phyloP scores from a whole-genome alignment of 2,329 filamentous ascomycete genomes.

The Thelonectria blattea region DNA sequence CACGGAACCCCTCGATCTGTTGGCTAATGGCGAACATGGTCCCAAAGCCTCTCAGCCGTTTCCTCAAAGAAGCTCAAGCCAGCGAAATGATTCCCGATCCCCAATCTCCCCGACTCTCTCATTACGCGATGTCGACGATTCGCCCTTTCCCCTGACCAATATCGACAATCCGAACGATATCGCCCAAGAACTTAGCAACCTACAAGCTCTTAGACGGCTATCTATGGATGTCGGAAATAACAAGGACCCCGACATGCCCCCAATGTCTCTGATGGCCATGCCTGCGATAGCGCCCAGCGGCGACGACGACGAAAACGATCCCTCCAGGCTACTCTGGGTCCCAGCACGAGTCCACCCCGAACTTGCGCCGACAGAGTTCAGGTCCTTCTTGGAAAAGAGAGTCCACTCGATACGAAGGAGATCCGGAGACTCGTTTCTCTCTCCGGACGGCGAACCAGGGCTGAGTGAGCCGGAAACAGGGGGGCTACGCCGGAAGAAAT shows the following conservation, averaged over 20 bases:
- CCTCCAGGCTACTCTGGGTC: slow-evolving; percentile 91
- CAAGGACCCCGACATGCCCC: slow-evolving; percentile 76
- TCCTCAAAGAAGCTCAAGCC: slow-evolving; percentile 47
- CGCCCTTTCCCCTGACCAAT: slow-evolving; percentile 84
- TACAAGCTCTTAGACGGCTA: slow-evolving; percentile 88
- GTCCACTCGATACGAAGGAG: slow-evolving; percentile 87
- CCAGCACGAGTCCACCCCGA: slow-evolving; percentile 94
- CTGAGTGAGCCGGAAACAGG: slow-evolving; percentile 64
- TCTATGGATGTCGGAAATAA: slow-evolving; percentile 89
- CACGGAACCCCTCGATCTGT: slow-evolving; percentile 49
- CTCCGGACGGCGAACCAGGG: slow-evolving; percentile 57
- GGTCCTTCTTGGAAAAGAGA: slow-evolving; percentile 91
- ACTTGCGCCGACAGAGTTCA: slow-evolving; percentile 93
- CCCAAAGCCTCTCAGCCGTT: slow-evolving; percentile 54
- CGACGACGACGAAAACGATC: slow-evolving; percentile 83
- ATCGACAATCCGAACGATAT: slow-evolving; percentile 90
- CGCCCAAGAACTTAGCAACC: slow-evolving; percentile 88
- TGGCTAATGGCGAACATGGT: slow-evolving; percentile 42
- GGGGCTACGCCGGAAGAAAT: slow-evolving; percentile 84
- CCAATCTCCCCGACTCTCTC: slow-evolving; percentile 60
- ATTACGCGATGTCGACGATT: slow-evolving; percentile 62
- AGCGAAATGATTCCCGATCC: slow-evolving; percentile 49
- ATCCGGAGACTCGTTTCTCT: slow-evolving; percentile 74
- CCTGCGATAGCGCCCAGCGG: slow-evolving; percentile 74
- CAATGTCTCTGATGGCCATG: slow-evolving; percentile 70